Percentiles rank a stretch among this genome's conserved stretches.
Conservation (phyloP, 345 rosid species). For the Aurinia saxatilis region DNA sequence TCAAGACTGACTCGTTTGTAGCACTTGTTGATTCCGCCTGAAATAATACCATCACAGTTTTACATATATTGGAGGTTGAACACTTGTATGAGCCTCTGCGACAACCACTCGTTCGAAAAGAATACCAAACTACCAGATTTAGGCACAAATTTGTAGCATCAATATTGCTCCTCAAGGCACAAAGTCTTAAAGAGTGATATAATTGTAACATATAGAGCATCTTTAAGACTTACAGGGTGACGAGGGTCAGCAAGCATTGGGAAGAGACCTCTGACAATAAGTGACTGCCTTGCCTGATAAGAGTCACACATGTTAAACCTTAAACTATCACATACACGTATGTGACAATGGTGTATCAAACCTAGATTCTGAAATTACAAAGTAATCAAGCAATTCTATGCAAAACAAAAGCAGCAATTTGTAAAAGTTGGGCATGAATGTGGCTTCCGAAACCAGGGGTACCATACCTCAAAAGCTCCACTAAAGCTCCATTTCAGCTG, state of each 20-base stretch:
- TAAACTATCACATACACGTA: background rate
- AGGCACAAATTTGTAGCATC: background rate
- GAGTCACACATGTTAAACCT: constrained; percentile 1
- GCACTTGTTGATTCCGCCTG: constrained; percentile 82
- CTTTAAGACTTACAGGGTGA: constrained; percentile 66
- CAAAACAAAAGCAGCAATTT: background rate
- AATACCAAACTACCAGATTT: background rate
- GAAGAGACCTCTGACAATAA: constrained; percentile 79
- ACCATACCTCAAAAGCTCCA: constrained; percentile 90
- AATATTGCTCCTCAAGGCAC: no score
- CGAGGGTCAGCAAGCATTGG: constrained; percentile 95
- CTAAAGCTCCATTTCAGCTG: constrained; percentile 96
- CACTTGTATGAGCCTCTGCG: background rate
- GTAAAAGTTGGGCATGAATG: background rate
- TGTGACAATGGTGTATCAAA: background rate
- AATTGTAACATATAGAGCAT: no score
- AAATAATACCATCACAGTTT: background rate
- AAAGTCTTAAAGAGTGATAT: background rate
- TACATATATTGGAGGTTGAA: background rate
- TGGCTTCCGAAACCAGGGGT: background rate
- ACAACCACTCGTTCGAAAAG: background rate
- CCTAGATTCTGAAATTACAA: background rate
- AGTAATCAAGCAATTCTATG: background rate
- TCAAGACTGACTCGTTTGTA: constrained; percentile 75
- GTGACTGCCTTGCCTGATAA: constrained; percentile 81